Evolutionary conservation across 768 basidiomycete species (phyloP).

Genomic region (Gloeophyllum trabeum): DNA sequence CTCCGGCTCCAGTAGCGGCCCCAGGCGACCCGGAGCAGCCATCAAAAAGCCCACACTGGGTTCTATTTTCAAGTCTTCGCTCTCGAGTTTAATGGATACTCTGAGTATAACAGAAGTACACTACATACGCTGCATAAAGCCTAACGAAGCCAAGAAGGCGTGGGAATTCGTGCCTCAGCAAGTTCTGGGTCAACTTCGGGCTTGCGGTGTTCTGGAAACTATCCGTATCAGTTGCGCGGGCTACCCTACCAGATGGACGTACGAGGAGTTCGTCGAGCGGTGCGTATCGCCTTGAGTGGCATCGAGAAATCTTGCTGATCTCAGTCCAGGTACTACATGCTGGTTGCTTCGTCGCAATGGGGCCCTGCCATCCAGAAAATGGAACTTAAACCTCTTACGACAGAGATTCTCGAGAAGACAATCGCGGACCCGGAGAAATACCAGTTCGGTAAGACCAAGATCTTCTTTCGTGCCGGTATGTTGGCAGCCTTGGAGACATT

Average conservation of each 20-base stretch:
- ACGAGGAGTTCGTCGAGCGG: slow-evolving; percentile 98
- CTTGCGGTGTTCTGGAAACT: slow-evolving; percentile 98
- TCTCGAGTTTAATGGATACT: slow-evolving; percentile 93
- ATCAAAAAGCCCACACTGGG: slow-evolving; percentile 94
- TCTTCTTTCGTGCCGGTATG: slow-evolving; percentile 99
- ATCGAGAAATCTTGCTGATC: slow-evolving; percentile 9
- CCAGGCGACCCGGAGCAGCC: slow-evolving; percentile 56
- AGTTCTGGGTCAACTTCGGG: slow-evolving; percentile 87
- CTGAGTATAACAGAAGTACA: slow-evolving; percentile 96
- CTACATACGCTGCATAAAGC: slow-evolving; percentile 99
- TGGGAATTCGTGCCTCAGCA: slow-evolving; percentile 97
- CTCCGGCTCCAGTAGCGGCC: slow-evolving; percentile 24
- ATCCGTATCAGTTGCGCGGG: slow-evolving; percentile 98
- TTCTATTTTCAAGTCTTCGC: slow-evolving; percentile 94
- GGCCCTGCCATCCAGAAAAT: slow-evolving; percentile 72
- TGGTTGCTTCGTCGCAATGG: slow-evolving; percentile 82
- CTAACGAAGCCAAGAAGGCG: slow-evolving; percentile 90
- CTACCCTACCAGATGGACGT: slow-evolving; percentile 96
- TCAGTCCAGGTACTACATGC: slow-evolving; percentile 91
- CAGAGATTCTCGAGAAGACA: slow-evolving; percentile 72
- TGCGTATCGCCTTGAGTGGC: slow-evolving; percentile 23
- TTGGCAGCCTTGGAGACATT: slow-evolving; percentile 89
- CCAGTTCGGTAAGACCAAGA: slow-evolving; percentile 94
- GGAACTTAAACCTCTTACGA: slow-evolving; percentile 74
- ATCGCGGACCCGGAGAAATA: slow-evolving; percentile 95